phyloP scores from a whole-genome alignment of 257 asterid species.

The Eustoma russellianum region DNA sequence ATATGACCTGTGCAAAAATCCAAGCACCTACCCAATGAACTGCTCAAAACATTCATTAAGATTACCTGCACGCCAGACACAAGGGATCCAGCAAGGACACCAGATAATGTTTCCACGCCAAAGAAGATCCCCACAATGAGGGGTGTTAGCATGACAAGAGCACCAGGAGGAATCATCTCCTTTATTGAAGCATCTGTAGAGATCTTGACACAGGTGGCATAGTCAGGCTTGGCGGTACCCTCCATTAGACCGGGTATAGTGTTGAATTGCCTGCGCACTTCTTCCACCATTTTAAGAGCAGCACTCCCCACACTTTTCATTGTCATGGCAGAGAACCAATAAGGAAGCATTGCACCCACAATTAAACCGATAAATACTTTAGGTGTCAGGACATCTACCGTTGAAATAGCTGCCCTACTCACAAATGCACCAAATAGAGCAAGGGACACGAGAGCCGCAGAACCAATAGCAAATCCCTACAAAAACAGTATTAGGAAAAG shows the following conservation, averaged over 20 bases:
- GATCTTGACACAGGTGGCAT: slow-evolving; percentile 8
- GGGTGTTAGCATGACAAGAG: slow-evolving; percentile 1
- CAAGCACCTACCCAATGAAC: too few species aligned
- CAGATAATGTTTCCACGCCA: slow-evolving; percentile 3
- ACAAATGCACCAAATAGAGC: slow-evolving; percentile 12
- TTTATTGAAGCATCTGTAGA: slow-evolving; percentile 10
- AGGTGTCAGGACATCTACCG: slow-evolving; percentile 1
- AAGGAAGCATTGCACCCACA: slow-evolving; percentile 12
- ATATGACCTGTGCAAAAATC: too few species aligned
- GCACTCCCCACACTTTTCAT: slow-evolving; percentile 10
- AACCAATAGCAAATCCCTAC: slow-evolving; percentile 10
- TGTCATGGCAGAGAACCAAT: slow-evolving; percentile 13
- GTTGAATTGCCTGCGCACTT: slow-evolving; percentile 5
- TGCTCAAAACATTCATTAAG: too few species aligned
- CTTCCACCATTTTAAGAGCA: slow-evolving; percentile 10
- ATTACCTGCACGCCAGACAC: slow-evolving; percentile 3
- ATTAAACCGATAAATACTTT: slow-evolving; percentile 7
- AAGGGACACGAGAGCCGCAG: slow-evolving; percentile 9
- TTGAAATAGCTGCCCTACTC: slow-evolving; percentile 10
- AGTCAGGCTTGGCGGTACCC: slow-evolving; percentile 5
- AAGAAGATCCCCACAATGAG: slow-evolving; percentile 4
- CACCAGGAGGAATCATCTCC: slow-evolving; percentile 10
- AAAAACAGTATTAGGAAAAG: background rate
- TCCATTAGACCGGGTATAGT: slow-evolving; percentile 7
- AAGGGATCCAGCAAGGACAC: slow-evolving; percentile 5